A percentile compares a stretch with the other conserved stretches of the same genome.
These are phyloP conservation scores for Phalaenopsis equestris DNA, from an alignment of 106 monocot species.

Conservation along the genomic window DNA sequence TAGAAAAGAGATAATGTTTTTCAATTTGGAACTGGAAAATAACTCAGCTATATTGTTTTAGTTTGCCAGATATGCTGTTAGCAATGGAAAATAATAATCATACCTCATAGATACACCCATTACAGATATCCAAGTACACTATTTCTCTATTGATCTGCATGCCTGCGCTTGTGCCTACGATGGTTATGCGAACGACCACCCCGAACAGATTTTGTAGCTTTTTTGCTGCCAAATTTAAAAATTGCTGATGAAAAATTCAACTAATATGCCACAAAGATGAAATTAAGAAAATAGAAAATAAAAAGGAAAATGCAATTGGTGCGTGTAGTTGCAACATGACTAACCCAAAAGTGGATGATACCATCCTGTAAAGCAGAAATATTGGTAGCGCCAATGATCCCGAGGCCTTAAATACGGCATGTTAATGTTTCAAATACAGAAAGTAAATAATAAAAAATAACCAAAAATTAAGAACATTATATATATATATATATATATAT, in stretches of 20 bases:
- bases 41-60: no score
- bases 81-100: no score
- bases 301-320: neutral
- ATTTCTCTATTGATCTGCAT: constrained; percentile 38
- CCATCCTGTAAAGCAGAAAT: constrained; percentile 27
- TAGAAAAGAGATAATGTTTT: no score
- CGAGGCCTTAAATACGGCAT: constrained; percentile 35
- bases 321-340: no score
- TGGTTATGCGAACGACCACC: constrained; percentile 23
- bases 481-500: neutral
- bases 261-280: neutral
- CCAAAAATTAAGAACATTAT: neutral
- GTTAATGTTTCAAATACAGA: no score
- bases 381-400: constrained; percentile 52
- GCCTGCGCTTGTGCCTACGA: constrained; percentile 44
- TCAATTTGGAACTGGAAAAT: no score
- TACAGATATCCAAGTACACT: no score
- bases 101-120: no score
- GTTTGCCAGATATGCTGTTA: no score
- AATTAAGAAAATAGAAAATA: constrained; percentile 3
- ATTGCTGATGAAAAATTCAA: neutral
- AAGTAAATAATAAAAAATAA: neutral
- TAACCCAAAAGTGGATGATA: constrained; percentile 37
- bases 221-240: constrained; percentile 25
- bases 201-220: constrained; percentile 14